phyloP scores from a whole-genome alignment of 2,329 filamentous ascomycete genomes.

The Scytalidium lignicola region DNA sequence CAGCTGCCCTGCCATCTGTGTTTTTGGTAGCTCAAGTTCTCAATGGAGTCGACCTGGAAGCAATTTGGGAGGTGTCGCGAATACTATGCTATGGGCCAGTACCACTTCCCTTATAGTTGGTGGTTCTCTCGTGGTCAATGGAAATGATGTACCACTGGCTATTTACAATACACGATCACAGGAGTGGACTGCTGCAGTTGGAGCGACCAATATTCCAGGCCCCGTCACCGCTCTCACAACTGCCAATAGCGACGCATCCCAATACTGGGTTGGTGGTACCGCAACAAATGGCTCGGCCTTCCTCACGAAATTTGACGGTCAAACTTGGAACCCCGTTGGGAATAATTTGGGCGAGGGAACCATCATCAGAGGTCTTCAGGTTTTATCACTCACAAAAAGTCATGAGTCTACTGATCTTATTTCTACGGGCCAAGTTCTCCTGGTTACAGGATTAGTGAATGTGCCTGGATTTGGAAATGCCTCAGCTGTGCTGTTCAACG shows the following conservation, averaged over 20 bases:
- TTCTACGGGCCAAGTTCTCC: conserved; percentile 61
- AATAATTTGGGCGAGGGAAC: conserved; percentile 60
- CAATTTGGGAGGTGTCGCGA: conserved; percentile 64
- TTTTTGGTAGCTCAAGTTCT: conserved; percentile 62
- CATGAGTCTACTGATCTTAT: conserved; percentile 64
- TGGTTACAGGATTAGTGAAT: conserved; percentile 79
- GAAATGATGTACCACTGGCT: conserved; percentile 62
- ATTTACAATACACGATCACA: conserved; percentile 65
- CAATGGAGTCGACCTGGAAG: conserved; percentile 80
- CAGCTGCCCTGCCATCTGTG: conserved; percentile 75
- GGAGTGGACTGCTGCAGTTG: conserved; percentile 60
- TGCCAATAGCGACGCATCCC: conserved; percentile 64
- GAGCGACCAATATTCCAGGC: conserved; percentile 66
- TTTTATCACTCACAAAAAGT: conserved; percentile 65
- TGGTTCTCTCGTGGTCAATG: conserved; percentile 67
- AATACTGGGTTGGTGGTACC: conserved; percentile 79
- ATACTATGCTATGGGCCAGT: conserved; percentile 70
- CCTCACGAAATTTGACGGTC: conserved; percentile 76
- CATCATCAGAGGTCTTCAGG: conserved; percentile 71
- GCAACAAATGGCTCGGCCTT: conserved; percentile 64
- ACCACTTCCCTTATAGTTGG: conserved; percentile 68
- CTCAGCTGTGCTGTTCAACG: conserved; percentile 85
- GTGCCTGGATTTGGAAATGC: conserved; percentile 73
- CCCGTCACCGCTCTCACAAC: conserved; percentile 71
- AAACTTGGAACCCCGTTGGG: conserved; percentile 62